Percentiles rank a stretch among this genome's conserved stretches.
phyloP scores from a whole-genome alignment of 1,284 basidiomycete species.

The Naganishia cerealis region DNA sequence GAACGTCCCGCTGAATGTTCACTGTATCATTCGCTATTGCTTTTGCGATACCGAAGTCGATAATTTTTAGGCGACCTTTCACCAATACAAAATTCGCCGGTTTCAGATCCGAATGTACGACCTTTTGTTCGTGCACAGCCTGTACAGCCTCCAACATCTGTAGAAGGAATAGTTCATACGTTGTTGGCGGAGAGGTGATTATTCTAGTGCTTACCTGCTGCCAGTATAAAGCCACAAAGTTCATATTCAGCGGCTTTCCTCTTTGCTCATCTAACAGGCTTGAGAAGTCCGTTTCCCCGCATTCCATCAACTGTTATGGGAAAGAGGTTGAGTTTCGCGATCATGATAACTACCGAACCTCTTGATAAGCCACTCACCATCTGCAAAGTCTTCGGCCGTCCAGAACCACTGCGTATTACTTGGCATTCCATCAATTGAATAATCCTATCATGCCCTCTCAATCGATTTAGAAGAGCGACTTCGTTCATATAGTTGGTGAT shows the following conservation, averaged over 20 bases:
- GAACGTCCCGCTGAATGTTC: conserved; percentile 90
- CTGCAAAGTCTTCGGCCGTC: conserved; percentile 67
- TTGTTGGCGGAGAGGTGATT: background rate
- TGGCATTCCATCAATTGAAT: conserved; percentile 86
- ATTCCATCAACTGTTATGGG: conserved; percentile 71
- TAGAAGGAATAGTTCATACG: conserved; percentile 7
- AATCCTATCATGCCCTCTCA: conserved; percentile 83
- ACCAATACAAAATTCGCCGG: conserved; percentile 95
- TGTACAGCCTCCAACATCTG: conserved; percentile 95
- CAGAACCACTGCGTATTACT: conserved; percentile 61
- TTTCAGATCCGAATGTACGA: conserved; percentile 93
- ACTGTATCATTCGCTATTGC: conserved; percentile 96
- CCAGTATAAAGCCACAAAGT: conserved; percentile 91
- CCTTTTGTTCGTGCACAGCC: conserved; percentile 91
- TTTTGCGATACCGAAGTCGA: conserved; percentile 95
- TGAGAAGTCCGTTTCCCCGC: conserved; percentile 84
- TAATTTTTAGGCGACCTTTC: conserved; percentile 85
- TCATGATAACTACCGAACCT: background rate
- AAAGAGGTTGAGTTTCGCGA: background rate
- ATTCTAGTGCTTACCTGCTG: conserved; percentile 67
- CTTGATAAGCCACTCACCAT: conserved; percentile 57
- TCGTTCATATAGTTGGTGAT: conserved; percentile 92
- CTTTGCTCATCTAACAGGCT: conserved; percentile 76
- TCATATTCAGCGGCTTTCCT: conserved; percentile 78
- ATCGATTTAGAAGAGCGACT: conserved; percentile 78